A percentile compares a stretch with the other conserved stretches of the same genome.
Evolutionary conservation across 352 stramenopile species (phyloP).

Genomic region (Pythium apleroticum): DNA sequence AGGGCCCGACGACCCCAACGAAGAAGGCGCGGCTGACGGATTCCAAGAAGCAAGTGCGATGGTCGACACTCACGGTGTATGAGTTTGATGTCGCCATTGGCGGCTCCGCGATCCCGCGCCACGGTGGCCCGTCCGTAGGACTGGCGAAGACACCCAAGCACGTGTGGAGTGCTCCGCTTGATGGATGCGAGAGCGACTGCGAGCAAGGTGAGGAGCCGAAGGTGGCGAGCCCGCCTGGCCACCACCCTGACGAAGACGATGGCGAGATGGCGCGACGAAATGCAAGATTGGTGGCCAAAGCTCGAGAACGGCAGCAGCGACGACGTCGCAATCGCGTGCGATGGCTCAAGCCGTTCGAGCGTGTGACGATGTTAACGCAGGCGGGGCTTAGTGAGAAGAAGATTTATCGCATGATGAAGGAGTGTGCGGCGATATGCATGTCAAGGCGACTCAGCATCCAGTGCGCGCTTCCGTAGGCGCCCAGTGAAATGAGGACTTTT

Average conservation of each 20-base stretch:
- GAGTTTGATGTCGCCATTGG: conserved; percentile 32
- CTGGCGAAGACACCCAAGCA: conserved; percentile 26
- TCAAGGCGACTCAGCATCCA: conserved; percentile 34
- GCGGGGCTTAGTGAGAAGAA: conserved; percentile 48
- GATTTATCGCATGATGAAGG: conserved; percentile 61
- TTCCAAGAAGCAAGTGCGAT: conserved; percentile 30
- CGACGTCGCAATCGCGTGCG: conserved; percentile 23
- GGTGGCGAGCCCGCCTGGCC: background rate
- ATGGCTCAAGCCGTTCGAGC: conserved; percentile 29
- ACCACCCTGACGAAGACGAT: conserved; percentile 13
- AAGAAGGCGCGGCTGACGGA: background rate
- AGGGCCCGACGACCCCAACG: background rate
- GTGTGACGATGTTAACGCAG: conserved; percentile 41
- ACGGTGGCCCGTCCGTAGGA: conserved; percentile 28
- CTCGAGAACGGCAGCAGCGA: conserved; percentile 8
- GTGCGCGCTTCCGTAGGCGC: background rate
- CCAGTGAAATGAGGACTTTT: no score
- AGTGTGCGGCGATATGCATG: conserved; percentile 53
- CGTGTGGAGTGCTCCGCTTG: conserved; percentile 24
- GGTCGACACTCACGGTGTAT: conserved; percentile 33
- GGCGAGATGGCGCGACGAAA: background rate
- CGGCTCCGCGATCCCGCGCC: conserved; percentile 26
- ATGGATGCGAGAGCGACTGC: background rate
- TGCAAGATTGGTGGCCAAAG: conserved; percentile 8
- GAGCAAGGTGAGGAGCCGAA: conserved; percentile 1